phyloP scores from a whole-genome alignment of 2,329 filamentous ascomycete genomes.

The Talaromyces sp. region DNA sequence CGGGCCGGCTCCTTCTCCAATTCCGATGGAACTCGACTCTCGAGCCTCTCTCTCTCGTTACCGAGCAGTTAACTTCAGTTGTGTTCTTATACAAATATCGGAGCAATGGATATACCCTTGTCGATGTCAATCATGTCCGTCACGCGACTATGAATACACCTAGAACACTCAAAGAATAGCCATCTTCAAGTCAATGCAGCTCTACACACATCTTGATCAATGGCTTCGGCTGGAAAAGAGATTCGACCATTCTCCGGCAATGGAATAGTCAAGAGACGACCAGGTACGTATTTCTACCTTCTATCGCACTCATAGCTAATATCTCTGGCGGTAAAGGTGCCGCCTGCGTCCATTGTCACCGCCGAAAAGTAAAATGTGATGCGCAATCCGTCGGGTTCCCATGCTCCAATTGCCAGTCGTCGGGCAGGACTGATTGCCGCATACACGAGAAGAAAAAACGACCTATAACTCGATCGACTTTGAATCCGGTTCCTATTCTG shows the following conservation, averaged over 20 bases:
- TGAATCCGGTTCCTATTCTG: constrained; percentile 50
- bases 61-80: not conserved
- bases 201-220: constrained; percentile 25
- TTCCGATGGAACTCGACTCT: not conserved
- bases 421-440: constrained; percentile 45
- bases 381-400: constrained; percentile 49
- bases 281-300: constrained; percentile 30
- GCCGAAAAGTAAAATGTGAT: constrained; percentile 54
- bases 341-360: constrained; percentile 52
- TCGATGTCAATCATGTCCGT: not conserved
- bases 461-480: constrained; percentile 41
- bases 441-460: constrained; percentile 55
- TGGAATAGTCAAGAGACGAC: constrained; percentile 42
- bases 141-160: not conserved
- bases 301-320: not conserved
- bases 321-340: constrained; percentile 28
- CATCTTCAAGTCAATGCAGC: constrained; percentile 17
- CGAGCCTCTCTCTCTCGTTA: not conserved
- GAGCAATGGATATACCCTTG: not conserved
- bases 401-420: constrained; percentile 50
- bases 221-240: constrained; percentile 40
- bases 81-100: no score
- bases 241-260: constrained; percentile 33
- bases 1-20: not conserved
- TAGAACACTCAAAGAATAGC: not conserved